A percentile compares a stretch with the other conserved stretches of the same genome.
Evolutionary conservation across 257 asterid species (phyloP).

Genomic region (Gynochthodes officinalis): DNA sequence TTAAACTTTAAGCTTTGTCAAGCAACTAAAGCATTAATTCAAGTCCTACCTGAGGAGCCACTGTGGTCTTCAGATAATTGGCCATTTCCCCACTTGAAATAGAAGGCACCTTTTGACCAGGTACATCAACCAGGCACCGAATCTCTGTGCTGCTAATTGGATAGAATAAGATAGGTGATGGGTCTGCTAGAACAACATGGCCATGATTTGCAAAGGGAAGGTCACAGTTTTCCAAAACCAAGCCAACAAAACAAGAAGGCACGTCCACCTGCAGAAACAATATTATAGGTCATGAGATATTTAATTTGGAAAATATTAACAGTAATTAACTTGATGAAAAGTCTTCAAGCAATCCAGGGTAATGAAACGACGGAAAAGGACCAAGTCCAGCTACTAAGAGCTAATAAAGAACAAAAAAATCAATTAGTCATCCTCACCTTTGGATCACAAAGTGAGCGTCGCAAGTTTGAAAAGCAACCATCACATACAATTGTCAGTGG

Average conservation of each 20-base stretch:
- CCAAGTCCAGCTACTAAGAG: not conserved
- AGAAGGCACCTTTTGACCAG: constrained; percentile 61
- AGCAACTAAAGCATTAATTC: not conserved
- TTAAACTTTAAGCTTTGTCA: not conserved
- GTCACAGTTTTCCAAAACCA: constrained; percentile 47
- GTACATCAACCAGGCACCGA: constrained; percentile 56
- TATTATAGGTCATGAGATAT: not conserved
- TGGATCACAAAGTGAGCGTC: constrained; percentile 63
- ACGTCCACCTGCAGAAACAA: constrained; percentile 41
- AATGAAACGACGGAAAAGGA: not conserved
- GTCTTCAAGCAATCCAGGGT: not conserved
- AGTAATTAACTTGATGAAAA: not conserved
- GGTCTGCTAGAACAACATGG: constrained; percentile 52
- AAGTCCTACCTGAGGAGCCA: constrained; percentile 51
- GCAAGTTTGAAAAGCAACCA: constrained; percentile 69
- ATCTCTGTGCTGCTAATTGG: constrained; percentile 53
- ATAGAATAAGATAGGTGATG: constrained; percentile 56
- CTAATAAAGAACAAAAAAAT: not conserved
- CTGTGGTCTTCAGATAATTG: constrained; percentile 41
- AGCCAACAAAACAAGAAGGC: constrained; percentile 62
- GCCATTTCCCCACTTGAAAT: constrained; percentile 54
- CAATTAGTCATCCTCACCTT: constrained; percentile 34
- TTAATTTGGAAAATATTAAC: not conserved
- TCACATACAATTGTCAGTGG: constrained; percentile 69
- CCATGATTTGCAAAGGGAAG: constrained; percentile 55